Evolutionary conservation across 176 grass and related monocot genomes (phyloP).

Genomic region (Raddia distichophylla): DNA sequence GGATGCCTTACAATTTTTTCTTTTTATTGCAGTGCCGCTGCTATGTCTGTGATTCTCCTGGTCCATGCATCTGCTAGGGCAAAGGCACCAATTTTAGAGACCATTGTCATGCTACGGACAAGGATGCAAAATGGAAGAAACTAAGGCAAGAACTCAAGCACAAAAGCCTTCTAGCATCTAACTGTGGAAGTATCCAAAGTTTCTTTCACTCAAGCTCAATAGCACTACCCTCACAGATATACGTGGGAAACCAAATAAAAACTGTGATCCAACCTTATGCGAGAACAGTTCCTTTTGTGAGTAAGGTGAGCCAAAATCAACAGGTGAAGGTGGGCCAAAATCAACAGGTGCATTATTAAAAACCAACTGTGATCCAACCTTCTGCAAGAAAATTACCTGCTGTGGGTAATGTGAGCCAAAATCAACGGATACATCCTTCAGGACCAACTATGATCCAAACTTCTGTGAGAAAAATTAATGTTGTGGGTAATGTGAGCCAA

Average conservation of each 20-base stretch:
- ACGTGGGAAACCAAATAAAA: background rate
- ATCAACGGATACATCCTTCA: background rate
- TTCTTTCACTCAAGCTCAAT: constrained; percentile 22
- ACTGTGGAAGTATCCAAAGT: background rate
- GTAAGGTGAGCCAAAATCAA: constrained; percentile 28
- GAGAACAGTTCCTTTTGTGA: background rate
- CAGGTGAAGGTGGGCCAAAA: constrained; percentile 22
- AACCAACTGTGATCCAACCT: background rate
- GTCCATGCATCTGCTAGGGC: constrained; percentile 70
- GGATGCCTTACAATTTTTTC: constrained; percentile 31
- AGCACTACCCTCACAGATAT: constrained; percentile 1
- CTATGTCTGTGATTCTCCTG: constrained; percentile 84
- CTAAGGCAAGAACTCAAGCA: constrained; percentile 54
- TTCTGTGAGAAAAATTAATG: background rate
- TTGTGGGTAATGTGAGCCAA: constrained; percentile 2
- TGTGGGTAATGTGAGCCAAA: constrained; percentile 16
- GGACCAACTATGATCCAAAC: background rate
- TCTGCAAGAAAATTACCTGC: background rate
- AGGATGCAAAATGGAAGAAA: constrained; percentile 60
- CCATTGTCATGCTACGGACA: constrained; percentile 87
- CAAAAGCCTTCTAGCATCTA: constrained; percentile 28
- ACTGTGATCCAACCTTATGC: background rate
- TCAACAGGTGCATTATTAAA: constrained; percentile 3
- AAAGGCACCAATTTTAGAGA: constrained; percentile 36
- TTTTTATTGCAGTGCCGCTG: constrained; percentile 84